Conservation (phyloP, 2,329 filamentous ascomycete genomes). For the Aspergillus sojae region DNA sequence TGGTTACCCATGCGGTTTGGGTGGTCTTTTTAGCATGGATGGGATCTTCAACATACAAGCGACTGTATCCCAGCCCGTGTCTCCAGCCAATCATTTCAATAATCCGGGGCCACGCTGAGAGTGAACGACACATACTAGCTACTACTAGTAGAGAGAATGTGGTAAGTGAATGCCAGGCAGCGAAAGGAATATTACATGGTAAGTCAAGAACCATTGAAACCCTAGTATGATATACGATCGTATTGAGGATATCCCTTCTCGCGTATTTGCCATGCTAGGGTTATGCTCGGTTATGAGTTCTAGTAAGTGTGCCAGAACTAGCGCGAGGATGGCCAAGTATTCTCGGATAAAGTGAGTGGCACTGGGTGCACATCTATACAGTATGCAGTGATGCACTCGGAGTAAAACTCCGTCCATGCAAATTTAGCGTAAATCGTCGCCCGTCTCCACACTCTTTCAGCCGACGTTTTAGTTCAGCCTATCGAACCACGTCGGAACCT, state of each 20-base stretch:
- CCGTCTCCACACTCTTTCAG: constrained; percentile 13
- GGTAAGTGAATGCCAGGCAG: neutral
- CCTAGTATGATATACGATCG: neutral
- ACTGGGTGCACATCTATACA: too few relatives aligned
- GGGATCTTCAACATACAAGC: neutral
- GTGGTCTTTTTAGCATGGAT: neutral
- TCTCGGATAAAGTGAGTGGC: neutral
- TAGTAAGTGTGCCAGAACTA: neutral
- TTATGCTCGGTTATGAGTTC: neutral
- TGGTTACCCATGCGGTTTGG: too few relatives aligned
- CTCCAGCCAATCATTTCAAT: neutral
- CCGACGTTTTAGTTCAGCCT: neutral
- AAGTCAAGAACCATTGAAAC: neutral
- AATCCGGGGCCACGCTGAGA: neutral
- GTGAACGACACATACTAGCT: too few relatives aligned
- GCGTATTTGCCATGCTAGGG: neutral
- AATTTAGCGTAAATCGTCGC: neutral
- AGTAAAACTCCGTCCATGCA: neutral
- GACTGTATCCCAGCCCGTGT: neutral
- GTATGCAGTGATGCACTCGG: neutral
- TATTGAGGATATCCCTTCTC: too few relatives aligned
- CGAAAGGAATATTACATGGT: neutral
- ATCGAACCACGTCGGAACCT: neutral
- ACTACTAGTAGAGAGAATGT: too few relatives aligned
- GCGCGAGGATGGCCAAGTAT: neutral